Percentiles rank a stretch among this genome's conserved stretches.
Conservation (phyloP, 495 filamentous ascomycete species). For the Xylaria scruposa region DNA sequence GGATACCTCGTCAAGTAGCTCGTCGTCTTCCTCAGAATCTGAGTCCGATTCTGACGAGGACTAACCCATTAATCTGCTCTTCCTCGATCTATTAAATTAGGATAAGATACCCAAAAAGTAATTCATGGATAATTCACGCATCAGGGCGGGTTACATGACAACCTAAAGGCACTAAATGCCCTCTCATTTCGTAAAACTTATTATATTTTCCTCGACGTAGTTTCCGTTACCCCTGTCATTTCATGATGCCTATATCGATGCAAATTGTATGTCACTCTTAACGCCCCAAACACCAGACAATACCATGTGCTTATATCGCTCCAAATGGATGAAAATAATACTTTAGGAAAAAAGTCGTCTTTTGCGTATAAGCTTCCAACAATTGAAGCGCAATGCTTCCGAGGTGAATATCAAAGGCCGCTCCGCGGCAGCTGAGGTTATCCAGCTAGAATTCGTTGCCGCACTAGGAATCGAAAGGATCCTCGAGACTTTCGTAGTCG, state of each 20-base stretch:
- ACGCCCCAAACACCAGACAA: neutral
- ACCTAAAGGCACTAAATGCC: neutral
- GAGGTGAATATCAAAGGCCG: neutral
- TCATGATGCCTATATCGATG: neutral
- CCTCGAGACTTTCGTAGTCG: slow-evolving; percentile 73
- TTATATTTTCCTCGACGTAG: neutral
- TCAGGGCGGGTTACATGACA: neutral
- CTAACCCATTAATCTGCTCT: slow-evolving; percentile 6
- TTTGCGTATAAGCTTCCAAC: slow-evolving; percentile 20
- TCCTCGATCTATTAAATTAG: slow-evolving; percentile 17
- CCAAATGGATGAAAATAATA: neutral
- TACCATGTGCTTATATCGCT: slow-evolving; percentile 6
- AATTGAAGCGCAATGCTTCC: neutral
- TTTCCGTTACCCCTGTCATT: neutral
- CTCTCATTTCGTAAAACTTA: neutral
- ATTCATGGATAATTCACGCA: slow-evolving; percentile 10
- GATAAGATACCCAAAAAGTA: slow-evolving; percentile 28
- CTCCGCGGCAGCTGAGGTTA: neutral
- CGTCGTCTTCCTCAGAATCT: slow-evolving; percentile 35
- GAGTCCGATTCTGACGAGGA: slow-evolving; percentile 30
- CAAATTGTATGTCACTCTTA: neutral
- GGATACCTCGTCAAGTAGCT: slow-evolving; percentile 40
- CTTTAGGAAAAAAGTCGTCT: neutral
- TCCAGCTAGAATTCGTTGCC: neutral
- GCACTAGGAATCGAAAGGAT: slow-evolving; percentile 40